phyloP scores from a whole-genome alignment of 2,329 filamentous ascomycete genomes.

The Cladosporium sphaerospermum region DNA sequence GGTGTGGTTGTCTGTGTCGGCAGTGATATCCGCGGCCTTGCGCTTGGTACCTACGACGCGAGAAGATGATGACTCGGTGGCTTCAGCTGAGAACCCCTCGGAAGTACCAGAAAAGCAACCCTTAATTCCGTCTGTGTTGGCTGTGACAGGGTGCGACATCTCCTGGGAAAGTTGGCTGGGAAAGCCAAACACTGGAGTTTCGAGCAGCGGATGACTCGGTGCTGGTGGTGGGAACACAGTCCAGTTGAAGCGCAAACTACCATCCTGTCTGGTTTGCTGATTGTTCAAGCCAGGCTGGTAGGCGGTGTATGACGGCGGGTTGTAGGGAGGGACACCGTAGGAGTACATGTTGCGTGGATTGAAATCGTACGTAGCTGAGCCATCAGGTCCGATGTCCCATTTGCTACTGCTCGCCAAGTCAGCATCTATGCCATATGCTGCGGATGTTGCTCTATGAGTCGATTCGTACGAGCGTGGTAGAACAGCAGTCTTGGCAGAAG shows the following conservation, averaged over 20 bases:
- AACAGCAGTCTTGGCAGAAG: not conserved
- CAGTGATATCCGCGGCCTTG: slow-evolving; percentile 21
- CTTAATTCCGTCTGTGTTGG: too few species aligned
- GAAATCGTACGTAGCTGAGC: not conserved
- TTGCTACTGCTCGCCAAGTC: slow-evolving; percentile 9
- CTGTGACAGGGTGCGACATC: too few species aligned
- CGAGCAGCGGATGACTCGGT: too few species aligned
- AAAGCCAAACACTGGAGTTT: too few species aligned
- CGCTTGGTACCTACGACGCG: slow-evolving; percentile 17
- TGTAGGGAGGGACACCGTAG: too few species aligned
- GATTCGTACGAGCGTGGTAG: slow-evolving; percentile 10
- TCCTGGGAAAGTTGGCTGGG: too few species aligned
- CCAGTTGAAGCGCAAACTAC: too few species aligned
- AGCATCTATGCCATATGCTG: slow-evolving; percentile 7
- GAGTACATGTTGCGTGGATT: not conserved
- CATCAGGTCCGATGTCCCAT: slow-evolving; percentile 1
- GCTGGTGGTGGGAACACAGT: too few species aligned
- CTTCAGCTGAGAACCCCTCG: not conserved
- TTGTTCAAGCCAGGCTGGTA: too few species aligned
- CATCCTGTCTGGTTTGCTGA: too few species aligned
- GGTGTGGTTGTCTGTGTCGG: not conserved
- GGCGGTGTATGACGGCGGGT: too few species aligned
- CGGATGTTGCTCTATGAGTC: slow-evolving; percentile 4
- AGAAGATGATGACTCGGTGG: not conserved
- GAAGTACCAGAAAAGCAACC: too few species aligned